phyloP scores from a whole-genome alignment of 208 protist genomes.

The Tritrichomonas foetus region DNA sequence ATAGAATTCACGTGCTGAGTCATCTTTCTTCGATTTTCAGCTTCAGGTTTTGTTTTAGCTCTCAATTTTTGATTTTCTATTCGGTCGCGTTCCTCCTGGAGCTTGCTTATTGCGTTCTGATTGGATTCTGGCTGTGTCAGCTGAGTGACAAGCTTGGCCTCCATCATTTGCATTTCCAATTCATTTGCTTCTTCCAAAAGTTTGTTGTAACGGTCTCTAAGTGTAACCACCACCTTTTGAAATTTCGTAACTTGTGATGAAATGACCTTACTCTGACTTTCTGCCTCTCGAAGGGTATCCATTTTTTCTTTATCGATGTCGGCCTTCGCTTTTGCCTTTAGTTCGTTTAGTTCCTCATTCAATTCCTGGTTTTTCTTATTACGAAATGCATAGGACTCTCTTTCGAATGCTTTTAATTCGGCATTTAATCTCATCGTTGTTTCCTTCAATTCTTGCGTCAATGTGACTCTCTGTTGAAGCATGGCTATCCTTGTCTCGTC shows the following conservation, averaged over 20 bases:
- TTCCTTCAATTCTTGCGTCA: neutral
- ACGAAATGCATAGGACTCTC: neutral
- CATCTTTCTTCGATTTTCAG: neutral
- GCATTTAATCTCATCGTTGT: neutral
- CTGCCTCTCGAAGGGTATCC: neutral
- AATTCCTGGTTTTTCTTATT: neutral
- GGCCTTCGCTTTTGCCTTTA: neutral
- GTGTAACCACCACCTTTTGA: neutral
- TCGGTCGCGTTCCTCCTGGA: neutral
- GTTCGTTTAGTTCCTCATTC: neutral
- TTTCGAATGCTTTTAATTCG: neutral
- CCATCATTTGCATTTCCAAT: constrained; percentile 17
- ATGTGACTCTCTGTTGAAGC: neutral
- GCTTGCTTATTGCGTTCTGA: neutral
- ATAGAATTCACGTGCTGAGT: constrained; percentile 24
- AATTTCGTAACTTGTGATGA: neutral
- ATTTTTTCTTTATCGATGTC: constrained; percentile 10
- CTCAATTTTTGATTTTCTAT: neutral
- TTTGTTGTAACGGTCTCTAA: neutral
- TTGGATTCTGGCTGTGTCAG: neutral
- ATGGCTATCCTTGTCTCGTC: neutral
- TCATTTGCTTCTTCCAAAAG: constrained; percentile 17
- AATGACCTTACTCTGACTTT: constrained; percentile 11
- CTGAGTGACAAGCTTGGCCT: constrained; percentile 23
- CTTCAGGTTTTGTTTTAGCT: neutral